Evolutionary conservation across 176 grass and related monocot species (phyloP), one percentile per base, ranked within the genome.

Genomic region (Carex littledalei): DNA sequence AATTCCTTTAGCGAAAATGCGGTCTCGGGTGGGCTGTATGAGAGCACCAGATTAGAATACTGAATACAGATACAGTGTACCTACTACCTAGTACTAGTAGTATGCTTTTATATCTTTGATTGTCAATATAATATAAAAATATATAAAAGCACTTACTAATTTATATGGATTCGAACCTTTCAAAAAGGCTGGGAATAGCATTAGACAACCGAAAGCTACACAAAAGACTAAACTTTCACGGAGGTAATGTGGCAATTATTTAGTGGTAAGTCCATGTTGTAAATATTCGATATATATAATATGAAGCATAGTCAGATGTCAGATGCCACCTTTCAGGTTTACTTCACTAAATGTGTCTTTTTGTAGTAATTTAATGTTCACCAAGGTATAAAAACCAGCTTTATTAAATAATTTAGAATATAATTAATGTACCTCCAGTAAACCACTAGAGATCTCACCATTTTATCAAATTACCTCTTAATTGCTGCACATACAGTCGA

Each of bases 181-280:
- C 47, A 16, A 21, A 21, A 74, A 47, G 41, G 41, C 6, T 50
- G 24, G 29, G 26, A 72, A 74, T 22, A 50, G 41, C 9, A 49
- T 49, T 21, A 7, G 41, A 43, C 70, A 74, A 74, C 70, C 70
- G 9, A 74, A 74, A 74, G 70, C 70, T 74, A 74, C 43, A 74
- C 43, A 74, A 74, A 74, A 74, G 43, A 39, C 34, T 60, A 20
- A 37, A 37, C 67, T 49, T 74, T 74, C 43, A 22, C 41, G 18
- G 41, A 21, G 18, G 8, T 50, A 74, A 49, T 50, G 18, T 4
- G 70, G 41, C 70, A 39, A 74, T 49, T 74, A 37, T 74, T 74
- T 74, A 74, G 39, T 47, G 18, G 68, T 43, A 45, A 37, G 17
- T 17, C 37, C 37, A 5, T 43, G 5, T 72, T 72, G 7, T 45